These are phyloP conservation scores for Stemphylium lycopersici DNA, from an alignment of 2,329 filamentous ascomycete species.

Conservation along the genomic window DNA sequence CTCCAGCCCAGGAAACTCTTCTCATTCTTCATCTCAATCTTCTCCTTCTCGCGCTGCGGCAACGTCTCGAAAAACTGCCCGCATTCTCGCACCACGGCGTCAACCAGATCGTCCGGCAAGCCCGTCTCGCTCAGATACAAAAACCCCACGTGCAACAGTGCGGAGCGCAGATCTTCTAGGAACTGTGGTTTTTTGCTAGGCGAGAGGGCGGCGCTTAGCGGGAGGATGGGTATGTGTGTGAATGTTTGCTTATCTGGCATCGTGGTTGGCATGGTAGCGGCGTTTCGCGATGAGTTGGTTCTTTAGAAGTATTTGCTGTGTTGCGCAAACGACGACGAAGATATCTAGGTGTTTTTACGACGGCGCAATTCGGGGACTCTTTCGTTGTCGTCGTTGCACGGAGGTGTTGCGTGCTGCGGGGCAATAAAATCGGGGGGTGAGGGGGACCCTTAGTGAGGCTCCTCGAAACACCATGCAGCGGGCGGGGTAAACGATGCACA, in stretches of 20 bases:
- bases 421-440: not conserved
- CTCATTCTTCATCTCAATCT: slow-evolving; percentile 59
- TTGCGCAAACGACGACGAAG: too few relatives aligned
- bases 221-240: slow-evolving; percentile 76
- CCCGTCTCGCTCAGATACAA: slow-evolving; percentile 79
- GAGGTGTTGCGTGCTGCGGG: slow-evolving; percentile 3
- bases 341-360: too few relatives aligned
- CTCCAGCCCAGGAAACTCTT: slow-evolving; percentile 57
- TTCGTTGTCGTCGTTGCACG: not conserved
- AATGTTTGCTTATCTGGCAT: slow-evolving; percentile 56
- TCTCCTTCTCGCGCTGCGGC: slow-evolving; percentile 74
- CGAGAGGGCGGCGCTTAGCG: slow-evolving; percentile 70
- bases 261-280: too few relatives aligned
- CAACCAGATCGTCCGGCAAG: slow-evolving; percentile 64
- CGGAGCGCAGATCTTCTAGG: slow-evolving; percentile 72
- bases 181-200: slow-evolving; percentile 76
- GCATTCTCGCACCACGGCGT: slow-evolving; percentile 70
- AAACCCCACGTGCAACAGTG: slow-evolving; percentile 86
- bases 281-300: too few relatives aligned
- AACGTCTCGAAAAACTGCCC: slow-evolving; percentile 75
- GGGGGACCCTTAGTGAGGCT: not conserved
- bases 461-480: not conserved
- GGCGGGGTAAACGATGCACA: too few relatives aligned
- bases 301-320: too few relatives aligned
- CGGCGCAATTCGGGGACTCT: too few relatives aligned